Evolutionary conservation across 2,329 filamentous ascomycete genomes (phyloP), one percentile per base, ranked within the genome.

Genomic region (Colletotrichum tropicale): DNA sequence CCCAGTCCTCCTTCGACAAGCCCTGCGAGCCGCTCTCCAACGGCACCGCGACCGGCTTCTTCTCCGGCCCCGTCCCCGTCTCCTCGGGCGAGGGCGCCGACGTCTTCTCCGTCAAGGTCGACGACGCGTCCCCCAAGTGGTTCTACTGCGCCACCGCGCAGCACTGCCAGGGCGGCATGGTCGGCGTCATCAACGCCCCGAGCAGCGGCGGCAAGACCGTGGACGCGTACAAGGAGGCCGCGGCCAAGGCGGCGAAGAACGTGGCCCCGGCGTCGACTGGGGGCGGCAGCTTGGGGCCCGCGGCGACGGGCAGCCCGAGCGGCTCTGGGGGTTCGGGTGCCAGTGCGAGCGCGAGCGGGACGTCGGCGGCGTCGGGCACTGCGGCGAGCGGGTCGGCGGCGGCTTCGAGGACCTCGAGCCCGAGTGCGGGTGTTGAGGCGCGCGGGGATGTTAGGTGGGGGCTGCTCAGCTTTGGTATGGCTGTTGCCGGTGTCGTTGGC

Each of bases 131-230:
- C 61, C 91, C 92, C 3, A 88, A 93, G 74, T 93, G 92, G 91
- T 89, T 90, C 80, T 93, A 92, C 86, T 93, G 91, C 81, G 89
- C 89, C 18, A 89, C 92, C 74, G 86, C 80, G 43, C 87, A 85
- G 73, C 92, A 93, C 83, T 93, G 91, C 80, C 89, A 92, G 78
- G 82, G 79, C n/a, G 90, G 90, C 61, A 92, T 92, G 89, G 89
- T 91, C 64, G 89, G 89, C 67, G 89, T 89, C 13, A 77, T 78
- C 58, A 76, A 78, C 52, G 30, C 77, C 7, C 70, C 74, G 16
- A 26, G 62, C 30, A 62, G 13, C 56, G 69, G 69, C n/a, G 26
- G 34, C 24, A 38, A 58, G 8, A 77, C 77, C 6, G 6, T 78
- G 5, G 43, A 75, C 43, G 30, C 55, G 24, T 78, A 71, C 28